Conservation (phyloP, 2,329 filamentous ascomycete species). For the Lasiodiplodia gonubiensis region DNA sequence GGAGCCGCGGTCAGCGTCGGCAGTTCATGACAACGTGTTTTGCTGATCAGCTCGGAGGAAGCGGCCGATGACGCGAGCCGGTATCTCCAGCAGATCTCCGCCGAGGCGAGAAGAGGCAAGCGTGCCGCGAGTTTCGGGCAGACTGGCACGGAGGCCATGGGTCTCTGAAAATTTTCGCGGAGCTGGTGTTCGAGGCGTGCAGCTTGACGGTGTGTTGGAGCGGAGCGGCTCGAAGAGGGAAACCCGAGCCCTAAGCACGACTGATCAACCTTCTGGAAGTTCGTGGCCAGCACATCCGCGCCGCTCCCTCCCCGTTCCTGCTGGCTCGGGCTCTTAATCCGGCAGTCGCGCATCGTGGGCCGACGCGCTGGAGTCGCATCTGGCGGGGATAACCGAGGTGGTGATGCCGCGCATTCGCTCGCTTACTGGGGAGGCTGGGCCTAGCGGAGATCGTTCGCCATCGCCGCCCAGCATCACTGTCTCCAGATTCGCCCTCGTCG, state of each 20-base stretch:
- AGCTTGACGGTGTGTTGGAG: neutral
- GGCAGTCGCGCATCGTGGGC: conserved; percentile 6
- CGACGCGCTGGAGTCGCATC: conserved; percentile 1
- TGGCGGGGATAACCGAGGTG: neutral
- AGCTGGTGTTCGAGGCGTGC: conserved; percentile 7
- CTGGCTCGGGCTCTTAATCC: neutral
- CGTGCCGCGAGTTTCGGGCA: neutral
- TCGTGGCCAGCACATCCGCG: neutral
- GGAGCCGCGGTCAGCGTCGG: neutral
- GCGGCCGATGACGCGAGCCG: neutral
- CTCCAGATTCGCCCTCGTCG: neutral
- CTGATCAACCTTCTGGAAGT: conserved; percentile 21
- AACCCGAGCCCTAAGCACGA: conserved; percentile 13
- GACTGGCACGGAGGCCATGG: neutral
- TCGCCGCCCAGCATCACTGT: neutral
- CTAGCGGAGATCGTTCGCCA: conserved; percentile 8
- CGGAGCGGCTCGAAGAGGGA: neutral
- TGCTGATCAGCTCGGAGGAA: conserved; percentile 18
- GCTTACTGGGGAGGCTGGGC: conserved; percentile 7
- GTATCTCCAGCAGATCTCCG: conserved; percentile 20
- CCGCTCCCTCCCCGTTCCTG: conserved; percentile 11
- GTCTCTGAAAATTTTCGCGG: conserved; percentile 9
- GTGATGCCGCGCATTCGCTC: conserved; percentile 11
- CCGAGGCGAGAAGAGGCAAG: neutral
- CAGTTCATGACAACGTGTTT: conserved; percentile 23